A percentile compares a stretch with the other conserved stretches of the same genome.
Conservation (phyloP, 2,329 filamentous ascomycete species). For the Bimuria novae-zelandiae region DNA sequence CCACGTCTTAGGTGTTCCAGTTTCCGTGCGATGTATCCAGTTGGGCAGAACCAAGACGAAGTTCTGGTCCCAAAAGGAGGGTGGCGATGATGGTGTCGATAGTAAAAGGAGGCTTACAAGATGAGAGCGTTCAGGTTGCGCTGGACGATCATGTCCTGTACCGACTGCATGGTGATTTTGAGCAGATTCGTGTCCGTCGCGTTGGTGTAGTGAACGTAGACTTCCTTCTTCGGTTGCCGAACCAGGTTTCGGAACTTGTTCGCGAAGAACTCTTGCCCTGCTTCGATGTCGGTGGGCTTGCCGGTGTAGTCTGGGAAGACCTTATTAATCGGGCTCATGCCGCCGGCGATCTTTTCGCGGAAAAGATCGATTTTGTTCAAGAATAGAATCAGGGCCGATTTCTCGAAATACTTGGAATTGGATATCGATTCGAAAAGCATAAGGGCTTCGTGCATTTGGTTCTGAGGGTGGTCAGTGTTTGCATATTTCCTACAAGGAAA, state of each 20-base stretch:
- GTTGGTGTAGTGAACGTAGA: slow-evolving; percentile 59
- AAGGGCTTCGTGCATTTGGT: slow-evolving; percentile 61
- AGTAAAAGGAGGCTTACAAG: slow-evolving; percentile 31
- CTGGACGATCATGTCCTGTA: slow-evolving; percentile 60
- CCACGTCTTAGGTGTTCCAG: slow-evolving; percentile 4
- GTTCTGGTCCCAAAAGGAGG: not conserved
- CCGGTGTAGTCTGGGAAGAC: slow-evolving; percentile 57
- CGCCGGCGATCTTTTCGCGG: slow-evolving; percentile 54
- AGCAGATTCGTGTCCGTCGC: slow-evolving; percentile 61
- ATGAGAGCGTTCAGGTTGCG: slow-evolving; percentile 57
- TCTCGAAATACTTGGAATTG: slow-evolving; percentile 58
- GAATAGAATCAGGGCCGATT: slow-evolving; percentile 57
- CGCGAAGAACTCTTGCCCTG: slow-evolving; percentile 56
- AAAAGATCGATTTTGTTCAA: slow-evolving; percentile 60
- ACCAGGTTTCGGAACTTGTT: slow-evolving; percentile 57
- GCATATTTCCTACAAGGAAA: not conserved
- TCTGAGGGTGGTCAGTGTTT: slow-evolving; percentile 39
- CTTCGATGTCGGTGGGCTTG: slow-evolving; percentile 51
- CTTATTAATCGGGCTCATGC: slow-evolving; percentile 53
- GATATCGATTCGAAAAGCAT: slow-evolving; percentile 60
- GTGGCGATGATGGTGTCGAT: slow-evolving; percentile 16
- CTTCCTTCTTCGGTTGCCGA: slow-evolving; percentile 55
- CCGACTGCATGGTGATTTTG: slow-evolving; percentile 58
- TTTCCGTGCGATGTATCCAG: not conserved
- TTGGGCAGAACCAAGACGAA: not conserved